Evolutionary conservation across 192 early-diverging fungal species (phyloP).

Genomic region (Coemansia sp.): DNA sequence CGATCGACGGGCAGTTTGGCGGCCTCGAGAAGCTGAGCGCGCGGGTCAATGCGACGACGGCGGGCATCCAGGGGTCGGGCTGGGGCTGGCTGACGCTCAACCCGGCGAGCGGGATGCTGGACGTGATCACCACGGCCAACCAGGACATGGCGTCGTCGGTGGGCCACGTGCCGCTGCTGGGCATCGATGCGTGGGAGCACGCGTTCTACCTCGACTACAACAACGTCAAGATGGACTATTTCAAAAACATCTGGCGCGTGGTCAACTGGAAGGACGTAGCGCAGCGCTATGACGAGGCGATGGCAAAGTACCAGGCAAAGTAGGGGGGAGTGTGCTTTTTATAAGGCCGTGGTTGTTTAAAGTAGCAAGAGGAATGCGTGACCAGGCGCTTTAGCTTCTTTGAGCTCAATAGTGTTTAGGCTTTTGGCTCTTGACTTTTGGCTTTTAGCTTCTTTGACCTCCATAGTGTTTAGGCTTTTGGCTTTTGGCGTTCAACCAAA

Average conservation of each 20-base stretch:
- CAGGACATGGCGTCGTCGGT: conserved; percentile 68
- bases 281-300: conserved; percentile 73
- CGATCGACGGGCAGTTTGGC: conserved; percentile 82
- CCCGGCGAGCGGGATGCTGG: conserved; percentile 71
- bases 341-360: too few relatives aligned
- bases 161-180: conserved; percentile 79
- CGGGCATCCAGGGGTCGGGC: conserved; percentile 85
- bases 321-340: too few relatives aligned
- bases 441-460: too few relatives aligned
- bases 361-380: too few relatives aligned
- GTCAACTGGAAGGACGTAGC: conserved; percentile 98
- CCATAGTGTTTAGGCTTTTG: not conserved
- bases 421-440: not conserved
- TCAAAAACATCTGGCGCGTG: conserved; percentile 92
- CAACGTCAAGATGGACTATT: conserved; percentile 95
- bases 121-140: conserved; percentile 86
- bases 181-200: conserved; percentile 95
- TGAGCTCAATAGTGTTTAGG: not conserved
- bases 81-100: conserved; percentile 98
- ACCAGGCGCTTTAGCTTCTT: too few relatives aligned
- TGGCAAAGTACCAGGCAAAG: conserved; percentile 5
- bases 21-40: conserved; percentile 74
- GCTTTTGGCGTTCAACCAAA: conserved; percentile 16
- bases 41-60: conserved; percentile 77
- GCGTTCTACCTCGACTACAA: conserved; percentile 98